A percentile compares a stretch with the other conserved stretches of the same genome.
Conservation (phyloP, 306 rosid genomes). For the Crotalaria pallida region DNA sequence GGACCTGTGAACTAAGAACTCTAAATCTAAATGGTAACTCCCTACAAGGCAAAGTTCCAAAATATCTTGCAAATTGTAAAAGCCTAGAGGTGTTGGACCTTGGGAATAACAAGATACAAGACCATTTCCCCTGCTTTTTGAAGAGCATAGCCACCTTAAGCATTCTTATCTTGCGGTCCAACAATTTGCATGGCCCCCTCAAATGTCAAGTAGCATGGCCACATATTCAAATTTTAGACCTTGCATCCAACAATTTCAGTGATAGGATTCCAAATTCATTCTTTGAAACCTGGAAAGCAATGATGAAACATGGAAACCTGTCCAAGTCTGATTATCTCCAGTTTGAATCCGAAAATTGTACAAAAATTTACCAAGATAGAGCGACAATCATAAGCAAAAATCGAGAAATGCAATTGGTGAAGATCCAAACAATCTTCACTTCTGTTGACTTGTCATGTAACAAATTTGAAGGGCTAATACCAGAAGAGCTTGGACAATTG, state of each 20-base stretch:
- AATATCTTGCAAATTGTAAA: neutral
- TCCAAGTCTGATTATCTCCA: neutral
- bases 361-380: neutral
- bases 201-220: neutral
- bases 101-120: neutral
- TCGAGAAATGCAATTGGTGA: neutral
- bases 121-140: conserved; percentile 6
- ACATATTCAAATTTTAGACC: neutral
- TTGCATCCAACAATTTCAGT: conserved; percentile 18
- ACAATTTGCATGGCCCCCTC: neutral
- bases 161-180: neutral
- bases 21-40: neutral
- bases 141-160: neutral
- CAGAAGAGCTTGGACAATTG: neutral
- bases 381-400: neutral
- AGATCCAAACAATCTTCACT: conserved; percentile 13
- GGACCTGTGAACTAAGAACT: neutral
- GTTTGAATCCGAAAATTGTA: neutral
- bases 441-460: conserved; percentile 11
- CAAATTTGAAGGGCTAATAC: conserved; percentile 5
- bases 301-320: neutral
- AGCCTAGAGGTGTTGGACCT: neutral
- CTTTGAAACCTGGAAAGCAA: conserved; percentile 5
- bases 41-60: neutral
- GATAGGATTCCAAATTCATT: neutral